These are phyloP conservation scores for Gynochthodes officinalis DNA, from an alignment of 257 asterid genomes.

Conservation along the genomic window DNA sequence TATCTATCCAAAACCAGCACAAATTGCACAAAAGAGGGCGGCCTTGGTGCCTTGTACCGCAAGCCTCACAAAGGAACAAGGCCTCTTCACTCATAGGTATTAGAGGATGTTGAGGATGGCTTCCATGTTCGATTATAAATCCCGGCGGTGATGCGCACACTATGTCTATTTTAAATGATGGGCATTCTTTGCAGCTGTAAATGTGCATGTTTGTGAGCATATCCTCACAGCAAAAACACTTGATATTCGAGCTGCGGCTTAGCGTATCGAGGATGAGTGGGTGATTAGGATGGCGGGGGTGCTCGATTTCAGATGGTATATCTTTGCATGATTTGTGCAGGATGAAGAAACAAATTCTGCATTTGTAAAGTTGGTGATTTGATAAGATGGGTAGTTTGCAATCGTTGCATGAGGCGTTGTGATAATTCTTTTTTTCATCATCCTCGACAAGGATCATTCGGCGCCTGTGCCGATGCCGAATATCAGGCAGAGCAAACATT, in stretches of 20 bases:
- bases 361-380: no score
- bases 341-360: background rate
- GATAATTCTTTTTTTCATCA: no score
- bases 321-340: background rate
- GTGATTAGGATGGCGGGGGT: background rate
- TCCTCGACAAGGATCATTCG: no score
- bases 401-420: no score
- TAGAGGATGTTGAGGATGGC: background rate
- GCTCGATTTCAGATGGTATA: background rate
- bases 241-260: no score
- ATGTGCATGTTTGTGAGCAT: background rate
- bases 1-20: background rate
- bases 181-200: background rate
- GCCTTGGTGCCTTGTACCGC: background rate
- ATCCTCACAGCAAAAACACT: background rate
- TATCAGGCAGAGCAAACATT: no score
- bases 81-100: background rate
- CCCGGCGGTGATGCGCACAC: background rate
- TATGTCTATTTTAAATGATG: background rate
- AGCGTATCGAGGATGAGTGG: background rate
- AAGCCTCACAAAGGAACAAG: background rate
- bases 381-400: no score
- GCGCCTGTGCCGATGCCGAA: no score
- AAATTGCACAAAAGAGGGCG: background rate
- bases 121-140: background rate